Base-by-base conservation (phyloP, 2,329 filamentous ascomycete genomes). In the Neodidymelliopsis sp. region DNA sequence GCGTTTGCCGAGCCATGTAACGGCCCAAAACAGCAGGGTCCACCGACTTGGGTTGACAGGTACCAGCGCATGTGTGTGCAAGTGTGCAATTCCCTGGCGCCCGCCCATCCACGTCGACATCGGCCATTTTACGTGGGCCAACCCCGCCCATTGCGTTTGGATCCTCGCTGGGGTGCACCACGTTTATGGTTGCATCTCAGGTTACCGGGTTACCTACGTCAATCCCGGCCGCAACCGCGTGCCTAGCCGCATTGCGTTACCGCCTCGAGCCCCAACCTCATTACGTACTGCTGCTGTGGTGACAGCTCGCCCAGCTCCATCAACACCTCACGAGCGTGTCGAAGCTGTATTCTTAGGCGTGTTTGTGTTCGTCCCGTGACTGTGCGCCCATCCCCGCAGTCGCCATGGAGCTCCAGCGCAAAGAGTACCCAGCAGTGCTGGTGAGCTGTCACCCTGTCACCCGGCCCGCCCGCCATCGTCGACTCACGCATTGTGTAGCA, bases 381-480 rank as follows among this genome's bases (percentile, higher is more conserved):
- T 61, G 62, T 61, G 65, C 62, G 61, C 65, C 57, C 48, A 49
- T 49, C 51, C 47, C 57, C 43, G 37, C 53, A 49, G 43, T 39
- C 57, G 59, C 60, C 57, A 77, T 77, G 72, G 87, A 87, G 68
- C 83, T 93, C 69, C 87, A 89, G 72, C 85, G 91, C 76, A 82
- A 89, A 75, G 93, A 97, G 76, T 97, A 97, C 81, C 91, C 93
- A 74, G 87, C 86, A 64, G 87, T 97, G 84, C 87, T 96, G 87
- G 93, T 97, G 88, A 59, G 52, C 55, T 43, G 43, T 27, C 40
- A 47, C 56, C 34, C 30, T 48, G 31, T 57, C 56, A 45, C 56
- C 35, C 25, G 51, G 38, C 57, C 58, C 30, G 49, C 43, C 50
- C 49, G 52, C 50, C 54, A 48, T 34, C 57, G 51, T 54, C 62